Evolutionary conservation across 2,329 filamentous ascomycete species (phyloP), one percentile per base, ranked within the genome.

Genomic region (Pseudocercospora crystallina): DNA sequence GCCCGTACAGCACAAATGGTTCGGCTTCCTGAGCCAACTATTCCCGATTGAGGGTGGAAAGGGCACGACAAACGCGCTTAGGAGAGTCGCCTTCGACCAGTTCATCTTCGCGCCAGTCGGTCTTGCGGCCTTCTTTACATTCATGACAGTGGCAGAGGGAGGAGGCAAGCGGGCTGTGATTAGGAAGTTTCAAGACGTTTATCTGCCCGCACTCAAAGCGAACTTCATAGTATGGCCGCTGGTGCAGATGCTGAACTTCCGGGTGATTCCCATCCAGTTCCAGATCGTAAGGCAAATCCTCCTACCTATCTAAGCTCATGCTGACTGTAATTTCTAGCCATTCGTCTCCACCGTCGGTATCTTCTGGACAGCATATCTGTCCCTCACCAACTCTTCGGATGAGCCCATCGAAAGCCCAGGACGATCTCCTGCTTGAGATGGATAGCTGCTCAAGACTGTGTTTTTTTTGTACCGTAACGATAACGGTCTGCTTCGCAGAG

Each of bases 261-360:
- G 92, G 29, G 69, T 97, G 61, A 90, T 99, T 78, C 94, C 94
- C 11, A 86, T 97, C 46, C 91, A 95, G 68, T 95, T 94, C 71
- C 94, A 99, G 72, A 87, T 99, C 72, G 91, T 96, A 75, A 79
- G 90, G 9, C 8, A 31, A 81, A 11, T 14, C 14, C 17, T 20
- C 31, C 13, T n/a, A 15, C 11, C 10, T 31, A 10, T n/a, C 5
- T 12, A 17, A 20, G 8, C 12, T 43, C 33, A 9, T 35, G 46
- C 54, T 61, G 33, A 59, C 49, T n/a, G n/a, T n/a, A 13, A 32
- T 2, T 2, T 20, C 12, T 64, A 96, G 91, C 92, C 92, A 1
- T 97, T 99, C 68, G 92, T 96, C 8, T 96, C 92, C 12, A 95
- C 89, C 8, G 75, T 99, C 49, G 92, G 92, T 79, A 97, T 97